phyloP scores from a whole-genome alignment of 202 grass and related monocot species.

The Digitaria exilis region DNA sequence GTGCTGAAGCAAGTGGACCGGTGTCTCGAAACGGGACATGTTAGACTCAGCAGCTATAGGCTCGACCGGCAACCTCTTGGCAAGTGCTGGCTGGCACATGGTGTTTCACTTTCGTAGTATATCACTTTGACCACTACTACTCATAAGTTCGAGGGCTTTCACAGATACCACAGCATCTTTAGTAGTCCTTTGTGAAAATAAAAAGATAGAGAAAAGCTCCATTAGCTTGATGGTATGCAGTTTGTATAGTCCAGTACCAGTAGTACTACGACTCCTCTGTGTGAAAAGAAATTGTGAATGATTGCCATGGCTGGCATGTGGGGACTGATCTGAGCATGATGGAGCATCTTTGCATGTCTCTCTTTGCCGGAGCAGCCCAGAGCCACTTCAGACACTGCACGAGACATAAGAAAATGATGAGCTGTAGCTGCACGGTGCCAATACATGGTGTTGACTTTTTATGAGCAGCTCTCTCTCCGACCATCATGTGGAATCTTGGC shows the following conservation, averaged over 20 bases:
- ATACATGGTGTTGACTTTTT: conserved; percentile 29
- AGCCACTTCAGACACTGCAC: neutral
- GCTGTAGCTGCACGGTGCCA: conserved; percentile 25
- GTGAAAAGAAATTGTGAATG: conserved; percentile 8
- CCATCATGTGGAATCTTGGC: conserved; percentile 25
- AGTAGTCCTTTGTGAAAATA: neutral
- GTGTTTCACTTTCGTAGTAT: neutral
- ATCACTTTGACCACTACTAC: neutral
- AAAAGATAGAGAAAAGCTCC: neutral
- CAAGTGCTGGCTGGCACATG: conserved; percentile 1
- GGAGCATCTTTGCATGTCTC: conserved; percentile 30
- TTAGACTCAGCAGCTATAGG: neutral
- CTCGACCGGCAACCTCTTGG: neutral
- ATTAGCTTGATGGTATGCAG: neutral
- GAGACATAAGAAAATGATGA: conserved; percentile 7
- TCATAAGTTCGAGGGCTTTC: conserved; percentile 7
- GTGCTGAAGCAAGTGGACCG: neutral
- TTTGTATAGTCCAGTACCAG: neutral
- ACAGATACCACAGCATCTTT: conserved; percentile 4
- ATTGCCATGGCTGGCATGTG: conserved; percentile 32
- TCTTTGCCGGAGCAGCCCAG: conserved; percentile 34
- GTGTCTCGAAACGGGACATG: neutral
- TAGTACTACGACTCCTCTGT: neutral
- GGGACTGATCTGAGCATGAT: neutral
- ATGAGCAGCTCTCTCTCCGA: neutral